phyloP scores from a whole-genome alignment of 2,329 filamentous ascomycete genomes.

The Allantophomopsis cytisporea region DNA sequence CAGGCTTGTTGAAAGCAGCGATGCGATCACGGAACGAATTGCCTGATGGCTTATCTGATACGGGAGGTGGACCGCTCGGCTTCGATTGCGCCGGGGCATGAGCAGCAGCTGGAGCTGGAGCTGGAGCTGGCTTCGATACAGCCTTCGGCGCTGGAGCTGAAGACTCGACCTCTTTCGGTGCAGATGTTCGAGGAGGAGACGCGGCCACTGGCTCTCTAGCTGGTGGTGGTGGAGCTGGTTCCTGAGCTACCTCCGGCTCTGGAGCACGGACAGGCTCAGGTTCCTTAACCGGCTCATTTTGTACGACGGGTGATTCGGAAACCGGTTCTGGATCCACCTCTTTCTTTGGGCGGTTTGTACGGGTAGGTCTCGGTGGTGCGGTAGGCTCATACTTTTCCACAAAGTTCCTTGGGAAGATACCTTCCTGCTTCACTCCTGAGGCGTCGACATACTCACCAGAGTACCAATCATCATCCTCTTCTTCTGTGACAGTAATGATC shows the following conservation, averaged over 20 bases:
- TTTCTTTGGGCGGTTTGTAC: constrained; percentile 55
- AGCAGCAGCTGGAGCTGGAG: too few species aligned
- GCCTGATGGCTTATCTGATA: constrained; percentile 56
- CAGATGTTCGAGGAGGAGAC: constrained; percentile 19
- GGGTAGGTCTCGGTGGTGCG: constrained; percentile 72
- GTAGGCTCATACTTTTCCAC: constrained; percentile 92
- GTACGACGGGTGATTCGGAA: constrained; percentile 19
- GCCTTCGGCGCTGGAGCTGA: constrained; percentile 23
- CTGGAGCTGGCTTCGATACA: constrained; percentile 24
- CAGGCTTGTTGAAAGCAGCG: constrained; percentile 88
- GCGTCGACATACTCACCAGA: constrained; percentile 75
- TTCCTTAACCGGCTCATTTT: constrained; percentile 6
- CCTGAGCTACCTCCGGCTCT: constrained; percentile 16
- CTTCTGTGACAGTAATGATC: constrained; percentile 84
- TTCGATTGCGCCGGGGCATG: constrained; percentile 19
- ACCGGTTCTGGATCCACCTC: constrained; percentile 19
- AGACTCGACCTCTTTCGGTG: constrained; percentile 15
- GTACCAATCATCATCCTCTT: constrained; percentile 92
- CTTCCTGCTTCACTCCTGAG: constrained; percentile 60
- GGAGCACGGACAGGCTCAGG: constrained; percentile 3
- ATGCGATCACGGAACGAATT: constrained; percentile 91
- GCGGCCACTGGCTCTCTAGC: constrained; percentile 21
- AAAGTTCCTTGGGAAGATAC: constrained; percentile 93
- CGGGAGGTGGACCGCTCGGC: constrained; percentile 48
- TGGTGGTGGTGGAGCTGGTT: constrained; percentile 21